Conservation (phyloP, 179 eudicot genomes). For the Drosera spatulata region DNA sequence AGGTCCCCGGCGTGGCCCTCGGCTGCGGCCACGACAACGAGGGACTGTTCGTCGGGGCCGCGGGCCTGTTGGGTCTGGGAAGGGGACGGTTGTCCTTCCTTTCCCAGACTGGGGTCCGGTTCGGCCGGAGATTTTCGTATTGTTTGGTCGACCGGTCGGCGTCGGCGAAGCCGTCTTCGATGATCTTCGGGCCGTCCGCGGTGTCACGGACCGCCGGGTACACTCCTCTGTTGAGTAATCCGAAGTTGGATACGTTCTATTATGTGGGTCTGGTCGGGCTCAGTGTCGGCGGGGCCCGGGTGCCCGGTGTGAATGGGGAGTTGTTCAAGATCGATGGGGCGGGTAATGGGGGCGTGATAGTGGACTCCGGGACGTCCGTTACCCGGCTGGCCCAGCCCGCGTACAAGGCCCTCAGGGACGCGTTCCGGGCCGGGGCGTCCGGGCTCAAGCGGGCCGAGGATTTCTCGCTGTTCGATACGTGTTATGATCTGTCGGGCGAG, state of each 20-base stretch:
- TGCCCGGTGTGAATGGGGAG: conserved; percentile 44
- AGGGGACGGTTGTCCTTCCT: conserved; percentile 72
- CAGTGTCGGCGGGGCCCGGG: conserved; percentile 74
- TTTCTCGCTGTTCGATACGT: conserved; percentile 83
- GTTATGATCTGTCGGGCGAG: conserved; percentile 74
- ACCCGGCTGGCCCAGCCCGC: conserved; percentile 81
- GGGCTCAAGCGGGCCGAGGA: conserved; percentile 41
- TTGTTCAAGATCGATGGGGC: conserved; percentile 50
- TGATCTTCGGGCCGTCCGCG: conserved; percentile 59
- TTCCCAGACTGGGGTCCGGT: conserved; percentile 50
- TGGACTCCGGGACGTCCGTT: conserved; percentile 90
- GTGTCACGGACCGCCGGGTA: conserved; percentile 45
- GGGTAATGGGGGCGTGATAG: conserved; percentile 79
- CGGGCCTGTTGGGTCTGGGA: conserved; percentile 80
- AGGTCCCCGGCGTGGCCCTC: conserved; percentile 53
- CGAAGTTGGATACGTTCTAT: conserved; percentile 84
- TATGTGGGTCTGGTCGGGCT: conserved; percentile 66
- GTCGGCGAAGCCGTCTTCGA: conserved; percentile 60
- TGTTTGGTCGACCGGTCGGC: conserved; percentile 74
- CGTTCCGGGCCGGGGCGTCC: conserved; percentile 52
- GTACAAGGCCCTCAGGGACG: conserved; percentile 55
- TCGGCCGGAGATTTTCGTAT: conserved; percentile 64
- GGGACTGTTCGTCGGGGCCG: conserved; percentile 80
- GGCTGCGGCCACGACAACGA: conserved; percentile 97
- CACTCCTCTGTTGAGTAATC: conserved; percentile 65